Base-by-base conservation (phyloP, 2,329 filamentous ascomycete species). In the Drechslera avenae region DNA sequence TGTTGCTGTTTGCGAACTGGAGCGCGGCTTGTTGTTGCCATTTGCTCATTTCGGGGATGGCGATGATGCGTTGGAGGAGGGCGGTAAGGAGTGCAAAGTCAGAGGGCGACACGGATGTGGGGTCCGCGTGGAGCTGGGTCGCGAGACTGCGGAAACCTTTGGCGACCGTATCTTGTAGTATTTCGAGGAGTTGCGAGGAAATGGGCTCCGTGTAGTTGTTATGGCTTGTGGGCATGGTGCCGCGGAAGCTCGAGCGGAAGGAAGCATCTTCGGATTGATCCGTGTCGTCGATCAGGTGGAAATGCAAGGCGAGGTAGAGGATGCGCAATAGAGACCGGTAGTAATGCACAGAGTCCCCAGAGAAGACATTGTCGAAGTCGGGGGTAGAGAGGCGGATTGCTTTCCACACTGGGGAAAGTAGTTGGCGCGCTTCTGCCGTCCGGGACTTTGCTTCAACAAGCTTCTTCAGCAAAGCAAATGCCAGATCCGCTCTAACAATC, bases 41-140 rank as follows among this genome's bases (percentile, higher is more conserved):
- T 39, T 84, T 83, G 1, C 83, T 79, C 78, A 91, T 86, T 39
- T 87, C 86, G 0, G 91, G 90, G 23, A 96, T 83, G 56, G 86
- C 85, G 13, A 97, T 80, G 60, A 90, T 88, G 26, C 88, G 89
- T 73, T 97, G 92, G 31, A 97, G 77, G 36, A 97, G 88, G 3
- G 90, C 92, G 9, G 91, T 96, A 36, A 99, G 76, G 34, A 97
- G 85, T 3, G 87, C 88, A 58, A 99, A 85, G 68, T 99, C 94
- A 49, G 89, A 88, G 0, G 91, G 89, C 1, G 81, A 81, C 43
- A 86, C 83, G 14, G 83, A 80, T 1, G 78, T 71, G 3, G 87
- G 82, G 23, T 87, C 80, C 28, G 94, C 88, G 68, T 99, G 94
- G 12, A 97, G 83, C 45, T 91, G 84, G 12, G 86, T 85, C 28